A percentile compares a stretch with the other conserved stretches of the same genome.
These are phyloP conservation scores for Melanogaster broomeanus DNA, from an alignment of 768 basidiomycete species.

Conservation along the genomic window DNA sequence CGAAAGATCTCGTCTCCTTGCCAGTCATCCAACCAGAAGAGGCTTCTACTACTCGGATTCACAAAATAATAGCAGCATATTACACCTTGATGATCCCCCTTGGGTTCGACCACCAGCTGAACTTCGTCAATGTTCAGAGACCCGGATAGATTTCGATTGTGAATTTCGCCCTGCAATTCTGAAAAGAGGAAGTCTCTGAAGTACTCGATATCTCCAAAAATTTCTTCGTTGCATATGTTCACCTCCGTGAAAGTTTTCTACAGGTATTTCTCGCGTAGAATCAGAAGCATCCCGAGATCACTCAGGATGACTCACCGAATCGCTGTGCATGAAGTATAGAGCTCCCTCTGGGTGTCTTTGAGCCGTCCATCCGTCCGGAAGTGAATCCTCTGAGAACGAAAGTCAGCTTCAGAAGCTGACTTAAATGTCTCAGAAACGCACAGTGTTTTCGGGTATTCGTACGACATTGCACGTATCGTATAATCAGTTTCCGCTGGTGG, in stretches of 20 bases:
- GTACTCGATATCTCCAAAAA: slow-evolving; percentile 35
- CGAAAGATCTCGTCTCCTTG: slow-evolving; percentile 33
- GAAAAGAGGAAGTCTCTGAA: slow-evolving; percentile 27
- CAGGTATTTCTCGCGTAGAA: slow-evolving; percentile 16
- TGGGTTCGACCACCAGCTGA: slow-evolving; percentile 50
- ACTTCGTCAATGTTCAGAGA: slow-evolving; percentile 31
- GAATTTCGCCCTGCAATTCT: slow-evolving; percentile 19
- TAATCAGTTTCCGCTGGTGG: background rate
- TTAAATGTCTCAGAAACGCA: slow-evolving; percentile 10
- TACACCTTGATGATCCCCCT: slow-evolving; percentile 12
- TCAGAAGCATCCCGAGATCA: background rate
- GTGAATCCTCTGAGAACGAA: slow-evolving; percentile 2
- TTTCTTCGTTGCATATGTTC: slow-evolving; percentile 43
- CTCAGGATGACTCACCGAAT: slow-evolving; percentile 38
- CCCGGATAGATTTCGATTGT: slow-evolving; percentile 10
- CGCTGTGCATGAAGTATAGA: slow-evolving; percentile 48
- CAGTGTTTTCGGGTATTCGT: slow-evolving; percentile 18
- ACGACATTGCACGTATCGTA: slow-evolving; percentile 15
- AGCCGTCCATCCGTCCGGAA: slow-evolving; percentile 44
- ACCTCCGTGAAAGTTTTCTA: slow-evolving; percentile 59
- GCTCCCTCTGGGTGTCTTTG: no score
- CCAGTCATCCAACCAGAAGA: slow-evolving; percentile 57
- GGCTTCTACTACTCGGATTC: slow-evolving; percentile 43
- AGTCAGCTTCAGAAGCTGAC: background rate
- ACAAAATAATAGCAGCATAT: slow-evolving; percentile 52